Percentiles rank a stretch among this genome's conserved stretches.
Conservation (phyloP, 176 grass and related monocot genomes). For the Chrysopogon serrulatus region DNA sequence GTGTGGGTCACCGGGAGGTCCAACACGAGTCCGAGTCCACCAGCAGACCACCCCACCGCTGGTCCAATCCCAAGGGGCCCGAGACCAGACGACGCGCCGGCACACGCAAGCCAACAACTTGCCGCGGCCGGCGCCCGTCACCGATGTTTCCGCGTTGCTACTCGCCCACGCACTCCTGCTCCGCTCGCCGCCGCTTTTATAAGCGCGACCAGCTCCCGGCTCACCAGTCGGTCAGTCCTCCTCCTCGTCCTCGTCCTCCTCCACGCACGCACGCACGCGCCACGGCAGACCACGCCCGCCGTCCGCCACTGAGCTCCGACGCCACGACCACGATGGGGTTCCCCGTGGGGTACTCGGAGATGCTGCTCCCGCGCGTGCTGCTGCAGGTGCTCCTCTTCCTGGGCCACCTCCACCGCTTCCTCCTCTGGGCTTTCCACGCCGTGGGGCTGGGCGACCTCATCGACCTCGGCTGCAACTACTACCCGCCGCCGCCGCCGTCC, state of each 20-base stretch:
- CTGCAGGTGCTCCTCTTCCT: slow-evolving; percentile 69
- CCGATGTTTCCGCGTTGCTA: slow-evolving; percentile 58
- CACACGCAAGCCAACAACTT: neutral
- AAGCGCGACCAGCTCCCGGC: neutral
- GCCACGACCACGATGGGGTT: slow-evolving; percentile 58
- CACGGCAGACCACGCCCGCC: neutral
- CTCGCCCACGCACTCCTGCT: neutral
- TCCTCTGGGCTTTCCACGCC: slow-evolving; percentile 65
- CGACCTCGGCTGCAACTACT: slow-evolving; percentile 36
- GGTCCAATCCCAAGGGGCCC: neutral
- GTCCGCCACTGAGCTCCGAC: slow-evolving; percentile 5
- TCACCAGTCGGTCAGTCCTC: neutral
- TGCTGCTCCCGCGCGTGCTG: slow-evolving; percentile 54
- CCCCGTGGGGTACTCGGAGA: slow-evolving; percentile 78
- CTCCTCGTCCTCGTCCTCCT: neutral
- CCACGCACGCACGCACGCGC: neutral
- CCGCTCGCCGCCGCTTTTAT: slow-evolving; percentile 26
- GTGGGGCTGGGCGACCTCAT: slow-evolving; percentile 80
- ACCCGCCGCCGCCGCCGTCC: neutral
- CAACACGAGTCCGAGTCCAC: slow-evolving; percentile 25
- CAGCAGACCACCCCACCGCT: neutral
- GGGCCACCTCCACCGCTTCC: slow-evolving; percentile 62
- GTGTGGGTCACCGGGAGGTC: neutral
- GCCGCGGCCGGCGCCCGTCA: neutral
- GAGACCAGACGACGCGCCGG: neutral